Base-by-base conservation (phyloP, 192 early-diverging fungal genomes). In the Tieghemiomyces parasiticus region DNA sequence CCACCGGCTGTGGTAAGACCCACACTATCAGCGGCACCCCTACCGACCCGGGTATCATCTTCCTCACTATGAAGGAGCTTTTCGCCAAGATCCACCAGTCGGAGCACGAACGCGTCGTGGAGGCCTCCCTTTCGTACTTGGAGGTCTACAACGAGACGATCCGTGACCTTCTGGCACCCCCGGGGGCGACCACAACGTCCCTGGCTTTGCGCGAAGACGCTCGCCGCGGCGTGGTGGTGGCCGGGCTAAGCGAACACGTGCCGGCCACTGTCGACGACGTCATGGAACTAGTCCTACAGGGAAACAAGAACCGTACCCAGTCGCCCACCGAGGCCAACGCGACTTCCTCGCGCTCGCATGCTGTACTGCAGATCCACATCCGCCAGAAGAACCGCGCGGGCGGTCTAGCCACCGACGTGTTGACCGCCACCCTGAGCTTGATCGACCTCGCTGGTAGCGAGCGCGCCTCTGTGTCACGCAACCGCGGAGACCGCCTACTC, bases 121-220 rank as follows among this genome's bases (percentile, higher is more conserved):
- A 89, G 20, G 67, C 71, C 0, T 47, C 72, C 44, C 71, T 97
- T 24, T 90, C 88, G 24, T 99, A 97, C 66, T 61, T 97, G 62
- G 96, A 99, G 63, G 95, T 99, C 31, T 99, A 99, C 71, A 95
- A 95, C 63, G 92, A 95, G 67, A 86, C 76, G 1, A 87, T 99
- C 49, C 80, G 84, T 12, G 96, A 99, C 64, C 65, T 99, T 46
- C 66, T 89, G 62, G 66, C 59, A 46, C 68, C 72, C 0, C 78
- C 77, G 24, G 50, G 50, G 14, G n/a, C 22, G 2, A 16, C 44
- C 13, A 45, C 61, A 20, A 22, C 35, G 1, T 53, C 69, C 4
- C 63, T 92, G 65, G 83, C 86, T 25, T 64, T 92, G 48, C 76
- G 87, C 42, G 90, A 92, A 61, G 91, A 91, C 61, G 77, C 81